Conservation (phyloP, 2,329 filamentous ascomycete genomes). For the Akanthomyces dipterigenus region DNA sequence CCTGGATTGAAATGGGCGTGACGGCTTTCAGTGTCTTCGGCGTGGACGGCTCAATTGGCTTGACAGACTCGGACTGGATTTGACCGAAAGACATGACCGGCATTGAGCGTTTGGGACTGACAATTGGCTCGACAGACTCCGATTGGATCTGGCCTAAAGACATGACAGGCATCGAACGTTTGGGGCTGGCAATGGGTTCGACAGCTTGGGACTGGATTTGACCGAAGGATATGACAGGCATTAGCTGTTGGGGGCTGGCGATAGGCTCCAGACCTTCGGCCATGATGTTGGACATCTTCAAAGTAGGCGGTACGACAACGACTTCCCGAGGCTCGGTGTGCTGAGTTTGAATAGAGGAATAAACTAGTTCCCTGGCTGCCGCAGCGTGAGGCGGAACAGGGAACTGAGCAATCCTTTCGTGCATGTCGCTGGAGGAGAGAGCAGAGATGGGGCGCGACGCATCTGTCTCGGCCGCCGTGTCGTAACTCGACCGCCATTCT, state of each 20-base stretch:
- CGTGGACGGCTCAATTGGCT: slow-evolving; percentile 21
- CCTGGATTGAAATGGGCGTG: slow-evolving; percentile 10
- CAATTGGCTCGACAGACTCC: slow-evolving; percentile 23
- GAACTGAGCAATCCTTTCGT: slow-evolving; percentile 47
- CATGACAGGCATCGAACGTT: slow-evolving; percentile 19
- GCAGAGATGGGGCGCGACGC: slow-evolving; percentile 38
- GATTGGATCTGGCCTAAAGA: slow-evolving; percentile 20
- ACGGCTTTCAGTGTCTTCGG: slow-evolving; percentile 16
- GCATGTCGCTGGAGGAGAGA: slow-evolving; percentile 48
- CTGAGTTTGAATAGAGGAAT: slow-evolving; percentile 40
- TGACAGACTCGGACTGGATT: slow-evolving; percentile 23
- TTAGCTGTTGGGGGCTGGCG: slow-evolving; percentile 18
- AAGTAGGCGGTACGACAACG: slow-evolving; percentile 16
- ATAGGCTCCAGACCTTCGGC: slow-evolving; percentile 22
- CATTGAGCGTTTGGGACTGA: slow-evolving; percentile 17
- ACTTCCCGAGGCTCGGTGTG: slow-evolving; percentile 33
- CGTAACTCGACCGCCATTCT: slow-evolving; percentile 20
- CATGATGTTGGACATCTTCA: slow-evolving; percentile 22
- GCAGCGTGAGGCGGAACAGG: slow-evolving; percentile 45
- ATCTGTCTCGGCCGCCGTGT: slow-evolving; percentile 19
- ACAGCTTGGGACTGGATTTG: slow-evolving; percentile 22
- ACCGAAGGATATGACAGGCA: slow-evolving; percentile 22
- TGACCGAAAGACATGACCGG: slow-evolving; percentile 21
- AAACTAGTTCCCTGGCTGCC: slow-evolving; percentile 29
- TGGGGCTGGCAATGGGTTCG: slow-evolving; percentile 23